These are phyloP conservation scores for Gymnopilus dilepis DNA, from an alignment of 768 basidiomycete genomes.

Conservation along the genomic window DNA sequence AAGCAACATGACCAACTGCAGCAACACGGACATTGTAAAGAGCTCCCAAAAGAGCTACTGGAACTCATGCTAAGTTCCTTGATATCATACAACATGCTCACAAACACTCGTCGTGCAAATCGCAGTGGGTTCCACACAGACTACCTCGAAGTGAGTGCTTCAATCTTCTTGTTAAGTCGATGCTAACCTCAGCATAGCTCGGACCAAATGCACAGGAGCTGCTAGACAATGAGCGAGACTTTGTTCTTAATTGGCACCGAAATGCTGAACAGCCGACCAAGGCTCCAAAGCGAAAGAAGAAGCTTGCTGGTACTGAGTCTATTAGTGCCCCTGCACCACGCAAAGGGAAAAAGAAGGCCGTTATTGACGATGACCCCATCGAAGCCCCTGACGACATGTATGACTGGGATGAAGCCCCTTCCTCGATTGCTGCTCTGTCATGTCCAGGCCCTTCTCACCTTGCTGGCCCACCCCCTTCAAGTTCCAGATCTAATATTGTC, in stretches of 20 bases:
- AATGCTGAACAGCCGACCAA: slow-evolving; percentile 32
- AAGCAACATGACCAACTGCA: slow-evolving; percentile 53
- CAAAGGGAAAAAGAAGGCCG: slow-evolving; percentile 33
- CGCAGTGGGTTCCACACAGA: slow-evolving; percentile 52
- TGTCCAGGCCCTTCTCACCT: slow-evolving; percentile 2
- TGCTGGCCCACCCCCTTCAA: neutral
- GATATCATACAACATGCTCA: slow-evolving; percentile 52
- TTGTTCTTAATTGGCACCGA: slow-evolving; percentile 40
- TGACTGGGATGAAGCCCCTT: slow-evolving; percentile 11
- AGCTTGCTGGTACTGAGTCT: slow-evolving; percentile 24
- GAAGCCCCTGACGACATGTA: slow-evolving; percentile 37
- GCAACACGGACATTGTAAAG: slow-evolving; percentile 59
- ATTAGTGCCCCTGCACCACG: slow-evolving; percentile 27
- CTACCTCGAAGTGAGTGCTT: slow-evolving; percentile 54
- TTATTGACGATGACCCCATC: slow-evolving; percentile 39
- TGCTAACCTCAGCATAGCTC: slow-evolving; percentile 31
- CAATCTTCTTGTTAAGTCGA: neutral
- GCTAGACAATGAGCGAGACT: slow-evolving; percentile 25
- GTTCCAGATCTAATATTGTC: neutral
- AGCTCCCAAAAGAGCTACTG: slow-evolving; percentile 54
- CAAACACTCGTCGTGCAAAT: slow-evolving; percentile 48
- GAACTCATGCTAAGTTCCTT: slow-evolving; percentile 73
- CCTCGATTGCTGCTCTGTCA: neutral
- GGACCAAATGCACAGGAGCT: slow-evolving; percentile 38
- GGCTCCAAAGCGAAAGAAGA: slow-evolving; percentile 23